Base-by-base conservation (phyloP, 1,139 yeast species). In the Yamadazyma dendronema region DNA sequence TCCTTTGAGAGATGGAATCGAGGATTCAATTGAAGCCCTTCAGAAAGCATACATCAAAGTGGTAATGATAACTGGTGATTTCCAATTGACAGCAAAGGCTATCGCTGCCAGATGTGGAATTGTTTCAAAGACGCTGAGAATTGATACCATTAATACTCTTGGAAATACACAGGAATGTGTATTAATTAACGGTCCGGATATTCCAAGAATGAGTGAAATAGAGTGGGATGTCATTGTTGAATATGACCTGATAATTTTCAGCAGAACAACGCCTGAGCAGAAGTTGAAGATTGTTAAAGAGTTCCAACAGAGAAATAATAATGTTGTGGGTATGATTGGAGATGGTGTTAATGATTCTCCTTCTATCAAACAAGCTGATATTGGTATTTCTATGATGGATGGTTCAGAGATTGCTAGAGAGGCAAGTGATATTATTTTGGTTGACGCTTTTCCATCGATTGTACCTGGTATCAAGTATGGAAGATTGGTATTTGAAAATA, bases 361-460 rank as follows among this genome's bases (percentile, higher is more conserved):
- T 5, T 68, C 79, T 0, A 59, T 73, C 43, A 70, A 66, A 46
- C 72, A 68, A 43, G 76, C 79, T 2, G 77, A 74, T 51, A 65
- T 74, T 38, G 81, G 81, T 29, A 71, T 76, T 41, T 73, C 79
- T 2, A 62, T 75, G 61, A 65, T 62, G 5, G 67, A 62, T 34
- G 81, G 77, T 3, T 67, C 78, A 15, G 81, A 77, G 47, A 69
- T 77, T 46, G 81, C 81, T n/a, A 68, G 74, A 47, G 81, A 75
- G 43, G 81, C 81, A 0, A 65, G 79, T 23, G 81, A 77, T 50
- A 51, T 76, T 49, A 65, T 76, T 22, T 56, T 75, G 32, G 53
- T 72, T 52, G 59, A 56, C 17, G 62, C 66, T 11, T 73, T 76
- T 46, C 57, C 66, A 22, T 66, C 79, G 1, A 72, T 76, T 39